A percentile compares a stretch with the other conserved stretches of the same genome.
Conservation (phyloP, 176 grass and related monocot species). For the Hsuehochloa calcarea region DNA sequence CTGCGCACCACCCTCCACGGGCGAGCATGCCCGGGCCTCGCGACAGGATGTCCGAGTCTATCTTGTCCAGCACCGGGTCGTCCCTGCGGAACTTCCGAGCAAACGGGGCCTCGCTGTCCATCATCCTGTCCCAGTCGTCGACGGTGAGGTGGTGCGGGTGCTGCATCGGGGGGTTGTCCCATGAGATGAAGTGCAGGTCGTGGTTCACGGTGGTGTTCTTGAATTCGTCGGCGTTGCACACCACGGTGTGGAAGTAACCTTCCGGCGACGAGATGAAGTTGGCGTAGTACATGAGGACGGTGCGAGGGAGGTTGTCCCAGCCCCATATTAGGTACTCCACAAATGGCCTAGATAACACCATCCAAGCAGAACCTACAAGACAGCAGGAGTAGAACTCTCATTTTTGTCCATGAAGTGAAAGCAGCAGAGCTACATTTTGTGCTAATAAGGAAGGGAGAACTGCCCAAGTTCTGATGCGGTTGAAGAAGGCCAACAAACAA, state of each 20-base stretch:
- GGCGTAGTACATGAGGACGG: constrained; percentile 83
- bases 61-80: constrained; percentile 57
- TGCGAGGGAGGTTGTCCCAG: constrained; percentile 85
- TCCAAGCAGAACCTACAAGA: constrained; percentile 77
- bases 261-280: constrained; percentile 92
- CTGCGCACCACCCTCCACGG: constrained; percentile 65
- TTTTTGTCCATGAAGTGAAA: background rate
- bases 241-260: constrained; percentile 88
- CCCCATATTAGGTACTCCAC: constrained; percentile 92
- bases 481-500: background rate
- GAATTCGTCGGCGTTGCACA: constrained; percentile 76
- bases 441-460: background rate
- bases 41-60: constrained; percentile 59
- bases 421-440: background rate
- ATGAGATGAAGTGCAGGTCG: constrained; percentile 86
- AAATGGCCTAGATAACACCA: constrained; percentile 63
- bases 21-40: constrained; percentile 32
- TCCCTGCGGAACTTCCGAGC: constrained; percentile 67
- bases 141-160: constrained; percentile 67
- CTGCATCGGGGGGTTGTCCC: constrained; percentile 91
- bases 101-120: constrained; percentile 70
- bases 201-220: constrained; percentile 76
- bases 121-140: constrained; percentile 54
- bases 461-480: too few relatives aligned
- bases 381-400: background rate